Conservation (phyloP, 1,284 basidiomycete genomes). For the Peniophora sp. region DNA sequence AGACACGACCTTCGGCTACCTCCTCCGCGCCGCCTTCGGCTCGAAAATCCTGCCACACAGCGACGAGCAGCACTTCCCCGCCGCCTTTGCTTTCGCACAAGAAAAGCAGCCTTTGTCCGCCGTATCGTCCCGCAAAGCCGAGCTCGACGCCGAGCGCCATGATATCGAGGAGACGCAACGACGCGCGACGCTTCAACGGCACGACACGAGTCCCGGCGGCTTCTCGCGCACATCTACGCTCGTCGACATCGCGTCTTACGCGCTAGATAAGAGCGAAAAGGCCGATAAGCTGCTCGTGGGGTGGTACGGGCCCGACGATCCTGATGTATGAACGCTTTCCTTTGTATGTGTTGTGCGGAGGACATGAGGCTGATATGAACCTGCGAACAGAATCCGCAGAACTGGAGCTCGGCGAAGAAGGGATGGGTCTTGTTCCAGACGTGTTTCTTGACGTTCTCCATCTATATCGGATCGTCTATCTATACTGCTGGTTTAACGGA, state of each 20-base stretch:
- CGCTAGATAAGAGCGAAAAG: neutral
- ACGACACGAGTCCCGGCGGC: too few species aligned
- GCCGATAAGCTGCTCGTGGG: conserved; percentile 10
- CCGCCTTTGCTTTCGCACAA: conserved; percentile 4
- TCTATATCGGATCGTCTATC: conserved; percentile 29
- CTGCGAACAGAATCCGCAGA: conserved; percentile 9
- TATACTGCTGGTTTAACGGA: conserved; percentile 35
- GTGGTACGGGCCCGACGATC: conserved; percentile 23
- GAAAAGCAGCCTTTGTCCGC: neutral
- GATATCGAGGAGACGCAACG: neutral
- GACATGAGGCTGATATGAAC: conserved; percentile 5
- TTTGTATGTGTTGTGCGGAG: neutral
- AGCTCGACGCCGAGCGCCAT: neutral
- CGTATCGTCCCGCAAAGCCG: neutral
- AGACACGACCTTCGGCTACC: conserved; percentile 7
- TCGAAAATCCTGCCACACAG: conserved; percentile 4
- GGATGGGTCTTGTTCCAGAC: conserved; percentile 38
- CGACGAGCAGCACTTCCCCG: conserved; percentile 3
- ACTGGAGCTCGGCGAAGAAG: conserved; percentile 9
- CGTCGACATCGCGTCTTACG: neutral
- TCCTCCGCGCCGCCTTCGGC: conserved; percentile 6
- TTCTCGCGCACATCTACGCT: neutral
- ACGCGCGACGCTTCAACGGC: neutral
- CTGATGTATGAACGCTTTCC: conserved; percentile 14
- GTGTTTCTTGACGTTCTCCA: conserved; percentile 52